Evolutionary conservation across 73 alveolate species (phyloP), one percentile per base, ranked within the genome.

Genomic region (Paramecium sexaurelia): DNA sequence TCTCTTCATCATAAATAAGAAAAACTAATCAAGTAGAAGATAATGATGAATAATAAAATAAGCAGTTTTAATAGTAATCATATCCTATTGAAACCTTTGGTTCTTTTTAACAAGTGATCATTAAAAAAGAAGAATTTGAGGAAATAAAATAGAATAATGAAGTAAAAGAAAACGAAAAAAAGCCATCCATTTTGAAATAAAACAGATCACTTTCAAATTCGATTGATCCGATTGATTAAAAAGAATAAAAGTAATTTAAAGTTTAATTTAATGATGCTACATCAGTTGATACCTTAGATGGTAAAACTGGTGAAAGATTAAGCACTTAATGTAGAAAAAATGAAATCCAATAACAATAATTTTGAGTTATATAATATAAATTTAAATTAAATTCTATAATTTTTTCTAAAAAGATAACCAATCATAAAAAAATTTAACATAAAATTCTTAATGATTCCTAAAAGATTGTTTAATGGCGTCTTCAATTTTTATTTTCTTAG

Each of bases 251-350:
- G 26, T 61, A 61, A 61, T 22, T 26, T 29, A 61, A 26, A 61
- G 24, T 61, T 0, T 26, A 22, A 61, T 61, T 61, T 61, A 26
- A 26, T 61, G 83, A 61, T 9, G 83, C 83, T 29, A 61, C 83
- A 9, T 61, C 83, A 61, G 83, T 32, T 3, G 83, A 61, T 61
- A 61, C 83, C 11, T 29, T 61, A 6, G 83, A 61, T 61, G 83
- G 83, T 29, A 61, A 61, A 20, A 61, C 39, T 61, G 83, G 83
- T 3, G 83, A 61, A 11, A 61, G 43, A 61, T 61, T 29, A 61
- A 61, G 67, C 11, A 51, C 67, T 51, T 7, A 51, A 51, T 51
- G 67, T 51, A 51, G 11, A 51, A 51, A 51, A 51, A 51, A 51
- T 51, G 67, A 51, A 51, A 51, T 13, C 3, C 22, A 51, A 19